Conservation (phyloP, 1,139 yeast species). For the Zygoascus sp. region DNA sequence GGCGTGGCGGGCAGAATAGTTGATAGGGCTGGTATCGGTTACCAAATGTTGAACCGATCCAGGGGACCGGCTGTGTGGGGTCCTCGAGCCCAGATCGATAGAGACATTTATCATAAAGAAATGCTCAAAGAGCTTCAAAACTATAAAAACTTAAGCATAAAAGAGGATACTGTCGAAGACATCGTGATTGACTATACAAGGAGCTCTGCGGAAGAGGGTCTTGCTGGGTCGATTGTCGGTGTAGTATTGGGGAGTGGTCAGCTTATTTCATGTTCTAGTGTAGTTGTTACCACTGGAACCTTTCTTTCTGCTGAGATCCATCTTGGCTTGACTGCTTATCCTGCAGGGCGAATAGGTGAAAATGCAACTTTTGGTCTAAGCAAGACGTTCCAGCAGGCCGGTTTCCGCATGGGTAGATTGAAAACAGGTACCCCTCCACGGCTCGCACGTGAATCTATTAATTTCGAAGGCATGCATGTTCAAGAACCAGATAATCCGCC, state of each 20-base stretch:
- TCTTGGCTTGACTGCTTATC: conserved; percentile 71
- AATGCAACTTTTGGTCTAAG: conserved; percentile 87
- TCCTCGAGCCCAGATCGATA: conserved; percentile 93
- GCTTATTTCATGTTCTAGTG: conserved; percentile 55
- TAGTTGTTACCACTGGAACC: conserved; percentile 93
- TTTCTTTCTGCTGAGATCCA: conserved; percentile 93
- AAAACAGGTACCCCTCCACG: conserved; percentile 99
- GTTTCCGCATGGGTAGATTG: conserved; percentile 80
- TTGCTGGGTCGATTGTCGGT: conserved; percentile 45
- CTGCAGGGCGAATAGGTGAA: conserved; percentile 94
- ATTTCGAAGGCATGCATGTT: conserved; percentile 52
- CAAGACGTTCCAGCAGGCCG: conserved; percentile 66
- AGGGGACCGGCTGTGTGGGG: conserved; percentile 99
- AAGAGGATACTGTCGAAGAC: conserved; percentile 81
- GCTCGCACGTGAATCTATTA: conserved; percentile 63
- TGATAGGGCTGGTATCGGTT: conserved; percentile 91
- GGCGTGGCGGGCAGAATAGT: conserved; percentile 84
- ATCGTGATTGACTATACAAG: conserved; percentile 53
- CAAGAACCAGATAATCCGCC: conserved; percentile 81
- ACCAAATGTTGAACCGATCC: conserved; percentile 77
- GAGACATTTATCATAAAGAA: conserved; percentile 68
- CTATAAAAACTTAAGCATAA: conserved; percentile 55
- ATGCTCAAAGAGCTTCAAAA: conserved; percentile 65
- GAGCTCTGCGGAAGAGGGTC: conserved; percentile 20
- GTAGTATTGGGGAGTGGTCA: conserved; percentile 66